Evolutionary conservation across 2,329 filamentous ascomycete species (phyloP).

Genomic region (Cytospora schulzeri): DNA sequence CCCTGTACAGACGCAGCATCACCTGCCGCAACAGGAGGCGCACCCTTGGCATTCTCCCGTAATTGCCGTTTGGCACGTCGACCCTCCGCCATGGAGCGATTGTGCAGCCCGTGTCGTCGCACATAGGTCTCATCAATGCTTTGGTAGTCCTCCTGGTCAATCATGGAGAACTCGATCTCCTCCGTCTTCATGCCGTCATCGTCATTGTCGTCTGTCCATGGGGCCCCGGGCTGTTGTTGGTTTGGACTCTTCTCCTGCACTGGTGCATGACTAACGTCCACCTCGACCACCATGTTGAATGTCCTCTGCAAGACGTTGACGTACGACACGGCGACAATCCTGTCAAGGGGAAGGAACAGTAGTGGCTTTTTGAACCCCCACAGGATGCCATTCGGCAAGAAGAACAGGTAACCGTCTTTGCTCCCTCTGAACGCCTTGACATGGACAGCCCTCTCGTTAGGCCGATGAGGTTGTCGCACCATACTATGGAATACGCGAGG

Average conservation of each 20-base stretch:
- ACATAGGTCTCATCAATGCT: constrained; percentile 66
- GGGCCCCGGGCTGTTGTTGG: constrained; percentile 17
- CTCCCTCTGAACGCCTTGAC: constrained; percentile 67
- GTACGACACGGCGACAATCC: constrained; percentile 66
- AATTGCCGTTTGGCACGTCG: constrained; percentile 65
- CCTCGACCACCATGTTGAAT: constrained; percentile 67
- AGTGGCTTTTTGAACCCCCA: constrained; percentile 74
- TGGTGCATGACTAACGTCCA: constrained; percentile 43
- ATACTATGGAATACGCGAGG: constrained; percentile 59
- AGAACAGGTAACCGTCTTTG: constrained; percentile 70
- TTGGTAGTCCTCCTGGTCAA: constrained; percentile 68
- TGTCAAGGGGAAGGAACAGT: constrained; percentile 63
- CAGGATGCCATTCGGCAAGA: constrained; percentile 66
- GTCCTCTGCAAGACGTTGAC: constrained; percentile 69
- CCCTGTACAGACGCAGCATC: constrained; percentile 36
- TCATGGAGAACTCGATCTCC: constrained; percentile 69
- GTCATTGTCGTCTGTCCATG: constrained; percentile 21
- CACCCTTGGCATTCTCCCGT: constrained; percentile 59
- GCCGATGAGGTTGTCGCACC: constrained; percentile 59
- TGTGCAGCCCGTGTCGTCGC: constrained; percentile 61
- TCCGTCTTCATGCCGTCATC: constrained; percentile 46
- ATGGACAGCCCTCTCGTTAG: constrained; percentile 64
- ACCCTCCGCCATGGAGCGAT: constrained; percentile 69
- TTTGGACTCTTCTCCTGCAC: constrained; percentile 7
- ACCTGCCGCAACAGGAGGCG: constrained; percentile 34